phyloP scores from a whole-genome alignment of 805 yeast species.

The Candida takata region DNA sequence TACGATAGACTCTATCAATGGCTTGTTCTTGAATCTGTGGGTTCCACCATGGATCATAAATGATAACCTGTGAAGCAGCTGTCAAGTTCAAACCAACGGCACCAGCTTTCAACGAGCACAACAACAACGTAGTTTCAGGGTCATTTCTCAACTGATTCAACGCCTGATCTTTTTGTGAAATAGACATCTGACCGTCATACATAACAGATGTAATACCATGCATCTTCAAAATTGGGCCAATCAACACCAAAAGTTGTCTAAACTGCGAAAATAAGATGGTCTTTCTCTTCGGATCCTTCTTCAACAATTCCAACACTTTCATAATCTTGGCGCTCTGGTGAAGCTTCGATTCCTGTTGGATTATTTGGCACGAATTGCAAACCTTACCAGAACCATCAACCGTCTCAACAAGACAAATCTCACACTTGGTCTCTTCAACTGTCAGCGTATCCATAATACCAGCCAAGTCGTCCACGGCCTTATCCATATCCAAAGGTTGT shows the following conservation, averaged over 20 bases:
- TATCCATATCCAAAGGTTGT: conserved; percentile 8
- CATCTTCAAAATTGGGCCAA: conserved; percentile 24
- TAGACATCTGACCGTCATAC: conserved; percentile 31
- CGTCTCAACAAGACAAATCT: conserved; percentile 14
- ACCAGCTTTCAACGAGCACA: conserved; percentile 81
- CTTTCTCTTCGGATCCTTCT: conserved; percentile 28
- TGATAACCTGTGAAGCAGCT: conserved; percentile 70
- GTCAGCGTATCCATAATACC: conserved; percentile 18
- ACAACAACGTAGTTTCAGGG: conserved; percentile 33
- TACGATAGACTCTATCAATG: conserved; percentile 83
- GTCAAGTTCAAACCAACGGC: conserved; percentile 89
- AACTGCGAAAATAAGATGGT: conserved; percentile 42
- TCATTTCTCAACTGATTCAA: conserved; percentile 26
- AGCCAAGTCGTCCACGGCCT: conserved; percentile 18
- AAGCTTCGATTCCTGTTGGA: conserved; percentile 12
- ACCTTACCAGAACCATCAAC: conserved; percentile 8
- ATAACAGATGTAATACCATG: conserved; percentile 26
- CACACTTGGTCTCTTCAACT: conserved; percentile 21
- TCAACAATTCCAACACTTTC: conserved; percentile 28
- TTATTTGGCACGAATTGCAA: conserved; percentile 13
- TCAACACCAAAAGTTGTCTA: conserved; percentile 27
- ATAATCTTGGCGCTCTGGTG: conserved; percentile 29
- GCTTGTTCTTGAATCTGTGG: conserved; percentile 88
- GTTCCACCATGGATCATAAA: conserved; percentile 97
- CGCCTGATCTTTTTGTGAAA: conserved; percentile 25